Conservation (phyloP, 2,329 filamentous ascomycete species). For the Monosporascus sp. region DNA sequence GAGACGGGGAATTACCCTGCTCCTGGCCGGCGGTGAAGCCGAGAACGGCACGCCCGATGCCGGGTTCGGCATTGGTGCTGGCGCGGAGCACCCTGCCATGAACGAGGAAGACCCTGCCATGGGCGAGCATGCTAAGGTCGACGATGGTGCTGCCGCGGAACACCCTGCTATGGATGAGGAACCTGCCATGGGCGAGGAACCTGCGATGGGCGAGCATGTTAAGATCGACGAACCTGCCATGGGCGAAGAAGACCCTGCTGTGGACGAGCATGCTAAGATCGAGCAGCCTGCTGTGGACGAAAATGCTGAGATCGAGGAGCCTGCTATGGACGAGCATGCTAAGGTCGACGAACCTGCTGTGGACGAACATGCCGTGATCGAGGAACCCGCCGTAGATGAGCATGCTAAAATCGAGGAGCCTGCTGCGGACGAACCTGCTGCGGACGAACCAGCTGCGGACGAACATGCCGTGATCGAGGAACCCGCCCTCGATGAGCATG, state of each 20-base stretch:
- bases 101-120: neutral
- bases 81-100: neutral
- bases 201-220: neutral
- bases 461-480: too few species aligned
- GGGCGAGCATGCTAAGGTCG: neutral
- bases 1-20: neutral
- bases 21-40: neutral
- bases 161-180: conserved; percentile 1
- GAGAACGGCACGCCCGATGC: neutral
- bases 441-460: too few species aligned
- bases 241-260: neutral
- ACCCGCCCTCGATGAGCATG: conserved; percentile 1
- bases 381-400: neutral
- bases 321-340: conserved; percentile 1
- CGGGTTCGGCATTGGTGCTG: neutral
- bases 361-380: too few species aligned
- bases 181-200: neutral
- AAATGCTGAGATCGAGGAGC: conserved; percentile 1
- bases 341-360: neutral
- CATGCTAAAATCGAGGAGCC: neutral
- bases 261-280: conserved; percentile 5
- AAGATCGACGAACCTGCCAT: neutral
- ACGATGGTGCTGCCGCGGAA: neutral
- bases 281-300: neutral
- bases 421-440: neutral